These are phyloP conservation scores for Myxozyma neotropica DNA, from an alignment of 805 yeast genomes.

Conservation along the genomic window DNA sequence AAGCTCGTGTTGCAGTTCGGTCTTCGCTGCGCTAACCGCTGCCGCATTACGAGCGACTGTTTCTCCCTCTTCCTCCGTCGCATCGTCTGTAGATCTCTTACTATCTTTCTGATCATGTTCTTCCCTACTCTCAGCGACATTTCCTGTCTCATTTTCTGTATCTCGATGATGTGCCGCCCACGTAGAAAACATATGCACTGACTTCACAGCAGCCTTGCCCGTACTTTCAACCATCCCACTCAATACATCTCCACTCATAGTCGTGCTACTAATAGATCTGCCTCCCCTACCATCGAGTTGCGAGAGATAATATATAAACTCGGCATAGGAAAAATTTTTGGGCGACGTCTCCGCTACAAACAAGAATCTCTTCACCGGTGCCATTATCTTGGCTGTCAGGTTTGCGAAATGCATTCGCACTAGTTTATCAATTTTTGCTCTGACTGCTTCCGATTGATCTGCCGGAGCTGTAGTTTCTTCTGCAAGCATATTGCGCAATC, in stretches of 20 bases:
- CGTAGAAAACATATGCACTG: constrained; percentile 10
- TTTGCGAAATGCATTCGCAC: constrained; percentile 30
- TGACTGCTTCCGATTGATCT: neutral
- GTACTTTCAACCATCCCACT: constrained; percentile 7
- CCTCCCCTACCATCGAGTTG: constrained; percentile 3
- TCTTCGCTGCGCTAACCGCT: neutral
- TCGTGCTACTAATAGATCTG: constrained; percentile 1
- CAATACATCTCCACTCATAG: constrained; percentile 5
- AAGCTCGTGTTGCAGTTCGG: constrained; percentile 11
- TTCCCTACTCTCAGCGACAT: neutral
- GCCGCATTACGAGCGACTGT: neutral
- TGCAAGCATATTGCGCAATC: constrained; percentile 11
- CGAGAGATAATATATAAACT: constrained; percentile 22
- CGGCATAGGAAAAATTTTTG: constrained; percentile 23
- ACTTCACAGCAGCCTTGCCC: constrained; percentile 6
- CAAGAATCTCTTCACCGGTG: constrained; percentile 27
- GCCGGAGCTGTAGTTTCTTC: neutral
- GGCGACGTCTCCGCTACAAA: constrained; percentile 28
- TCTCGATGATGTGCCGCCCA: constrained; percentile 1
- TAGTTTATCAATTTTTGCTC: constrained; percentile 10
- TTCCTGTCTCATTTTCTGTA: neutral
- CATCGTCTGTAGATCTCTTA: neutral
- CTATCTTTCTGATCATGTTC: neutral
- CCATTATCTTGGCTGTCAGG: constrained; percentile 29
- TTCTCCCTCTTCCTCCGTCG: neutral